These are phyloP conservation scores for Ophidiomyces ophidiicola DNA, from an alignment of 2,329 filamentous ascomycete species.

Conservation along the genomic window DNA sequence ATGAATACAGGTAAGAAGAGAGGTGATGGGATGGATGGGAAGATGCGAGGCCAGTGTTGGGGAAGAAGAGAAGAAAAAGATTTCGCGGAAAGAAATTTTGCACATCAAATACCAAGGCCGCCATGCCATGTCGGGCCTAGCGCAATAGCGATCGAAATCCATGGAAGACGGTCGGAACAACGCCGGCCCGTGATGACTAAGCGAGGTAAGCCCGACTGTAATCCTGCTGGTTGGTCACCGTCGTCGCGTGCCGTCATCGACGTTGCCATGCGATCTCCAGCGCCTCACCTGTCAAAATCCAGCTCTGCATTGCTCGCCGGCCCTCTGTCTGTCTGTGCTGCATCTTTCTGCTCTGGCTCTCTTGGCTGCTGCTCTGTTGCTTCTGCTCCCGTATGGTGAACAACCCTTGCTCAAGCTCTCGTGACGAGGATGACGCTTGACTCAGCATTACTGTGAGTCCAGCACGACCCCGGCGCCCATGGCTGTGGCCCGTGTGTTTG, in stretches of 20 bases:
- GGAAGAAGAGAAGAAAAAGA: conserved; percentile 23
- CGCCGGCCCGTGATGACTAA: background rate
- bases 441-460: conserved; percentile 28
- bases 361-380: background rate
- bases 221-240: too few species aligned
- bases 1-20: conserved; percentile 22
- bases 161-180: conserved; percentile 2
- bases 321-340: background rate
- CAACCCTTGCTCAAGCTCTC: conserved; percentile 9
- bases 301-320: too few species aligned
- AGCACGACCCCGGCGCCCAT: conserved; percentile 7
- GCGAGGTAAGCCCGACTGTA: background rate
- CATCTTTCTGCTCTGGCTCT: background rate
- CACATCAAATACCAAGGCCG: conserved; percentile 9
- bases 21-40: conserved; percentile 20
- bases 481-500: too few species aligned
- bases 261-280: background rate
- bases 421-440: conserved; percentile 33
- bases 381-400: background rate
- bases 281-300: too few species aligned
- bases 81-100: conserved; percentile 16
- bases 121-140: conserved; percentile 9
- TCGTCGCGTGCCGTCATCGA: conserved; percentile 8
- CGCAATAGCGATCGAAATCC: conserved; percentile 10
- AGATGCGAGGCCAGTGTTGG: conserved; percentile 17